Evolutionary conservation across 768 basidiomycete genomes (phyloP), one percentile per base, ranked within the genome.

Genomic region (Kwoniella dendrophila): DNA sequence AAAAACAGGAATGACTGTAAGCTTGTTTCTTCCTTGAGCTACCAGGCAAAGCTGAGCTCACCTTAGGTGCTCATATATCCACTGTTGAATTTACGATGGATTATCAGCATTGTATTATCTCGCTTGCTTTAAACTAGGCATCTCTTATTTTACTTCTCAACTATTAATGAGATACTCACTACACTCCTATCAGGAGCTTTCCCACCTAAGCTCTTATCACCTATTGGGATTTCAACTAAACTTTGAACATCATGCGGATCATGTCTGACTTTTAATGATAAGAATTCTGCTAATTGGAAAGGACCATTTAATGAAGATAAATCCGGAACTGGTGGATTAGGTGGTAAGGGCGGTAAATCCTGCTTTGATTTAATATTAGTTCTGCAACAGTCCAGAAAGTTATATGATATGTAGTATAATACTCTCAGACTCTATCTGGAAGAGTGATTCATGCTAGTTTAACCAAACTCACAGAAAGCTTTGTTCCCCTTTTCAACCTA

Each of bases 231-330:
- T 32, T 87, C 83, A 0, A 92, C 86, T 41, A 98, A 88, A 6
- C 84, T 78, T 40, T 90, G 85, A 20, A 98, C 88, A 76, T 96
- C 89, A 80, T 94, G 91, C 0, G 92, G 88, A 80, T 97, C 87
- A 27, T 85, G 82, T 16, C 89, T 86, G 60, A 95, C 90, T 66
- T 95, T 85, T 30, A 90, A 82, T 1, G 92, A 88, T 45, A 98
- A 90, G 80, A 92, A 95, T 74, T 98, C 95, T 72, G 95, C 92
- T 6, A 95, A 84, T 74, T 95, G 92, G 76, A 95, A 96, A 0
- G 92, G 90, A 77, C 90, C 93, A 80, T 94, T 89, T 30, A 95
- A 64, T 7, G 66, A 59, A 10, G 70, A 68, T 44, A 81, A 62
- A 12, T 64, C 33, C 0, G 77, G 77, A 1, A 74, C 50, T 11